phyloP scores from a whole-genome alignment of 768 basidiomycete species.

The Pilatotrama ljubarskyi region DNA sequence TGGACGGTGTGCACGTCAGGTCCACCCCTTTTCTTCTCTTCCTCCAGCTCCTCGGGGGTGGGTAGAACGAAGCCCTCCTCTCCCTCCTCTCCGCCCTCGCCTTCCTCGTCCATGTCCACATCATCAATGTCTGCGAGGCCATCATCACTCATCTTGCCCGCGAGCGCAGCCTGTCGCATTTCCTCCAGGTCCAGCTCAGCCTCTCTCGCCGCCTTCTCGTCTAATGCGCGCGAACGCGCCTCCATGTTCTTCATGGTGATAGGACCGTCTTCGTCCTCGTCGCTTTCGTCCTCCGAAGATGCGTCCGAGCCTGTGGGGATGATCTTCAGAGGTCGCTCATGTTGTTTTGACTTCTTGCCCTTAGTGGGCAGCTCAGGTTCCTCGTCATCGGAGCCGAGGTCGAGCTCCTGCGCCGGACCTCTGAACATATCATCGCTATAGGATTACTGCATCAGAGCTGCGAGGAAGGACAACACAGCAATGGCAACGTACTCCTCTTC shows the following conservation, averaged over 20 bases:
- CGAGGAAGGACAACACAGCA: neutral
- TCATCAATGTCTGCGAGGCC: conserved; percentile 46
- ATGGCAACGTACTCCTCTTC: conserved; percentile 44
- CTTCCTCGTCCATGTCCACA: conserved; percentile 38
- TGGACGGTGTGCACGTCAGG: conserved; percentile 78
- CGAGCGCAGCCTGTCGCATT: conserved; percentile 53
- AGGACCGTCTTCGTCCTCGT: conserved; percentile 49
- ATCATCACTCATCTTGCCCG: conserved; percentile 48
- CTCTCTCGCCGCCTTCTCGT: conserved; percentile 64
- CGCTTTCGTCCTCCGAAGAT: conserved; percentile 42
- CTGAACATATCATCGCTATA: conserved; percentile 51
- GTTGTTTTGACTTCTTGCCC: conserved; percentile 55
- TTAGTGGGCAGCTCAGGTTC: conserved; percentile 38
- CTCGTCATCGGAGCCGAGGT: conserved; percentile 62
- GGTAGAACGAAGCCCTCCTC: conserved; percentile 63
- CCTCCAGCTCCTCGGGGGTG: conserved; percentile 68
- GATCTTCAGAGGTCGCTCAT: conserved; percentile 47
- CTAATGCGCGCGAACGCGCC: conserved; percentile 74
- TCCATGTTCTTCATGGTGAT: conserved; percentile 83
- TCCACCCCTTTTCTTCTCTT: conserved; percentile 66
- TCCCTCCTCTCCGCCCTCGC: conserved; percentile 40
- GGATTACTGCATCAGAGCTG: neutral
- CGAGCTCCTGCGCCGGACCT: conserved; percentile 58
- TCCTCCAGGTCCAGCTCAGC: conserved; percentile 71
- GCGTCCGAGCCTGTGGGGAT: conserved; percentile 53